Conservation (phyloP, 768 basidiomycete species). For the Paxillus ammoniavirescens region DNA sequence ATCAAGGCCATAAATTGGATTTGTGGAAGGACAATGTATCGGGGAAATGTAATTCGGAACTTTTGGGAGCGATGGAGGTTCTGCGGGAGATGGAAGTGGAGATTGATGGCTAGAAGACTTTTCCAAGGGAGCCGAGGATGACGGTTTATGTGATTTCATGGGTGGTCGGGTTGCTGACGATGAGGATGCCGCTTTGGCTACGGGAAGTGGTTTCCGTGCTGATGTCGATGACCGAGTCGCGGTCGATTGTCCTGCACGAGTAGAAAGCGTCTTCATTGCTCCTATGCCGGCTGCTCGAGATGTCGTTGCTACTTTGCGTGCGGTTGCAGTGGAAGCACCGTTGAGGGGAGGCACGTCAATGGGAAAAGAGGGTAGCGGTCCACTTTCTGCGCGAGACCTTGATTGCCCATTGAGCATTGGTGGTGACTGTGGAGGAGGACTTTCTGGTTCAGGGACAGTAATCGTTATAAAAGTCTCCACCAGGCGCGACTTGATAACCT, state of each 20-base stretch:
- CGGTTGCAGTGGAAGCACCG: conserved; percentile 2
- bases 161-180: conserved; percentile 9
- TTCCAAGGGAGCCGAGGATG: conserved; percentile 24
- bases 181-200: conserved; percentile 17
- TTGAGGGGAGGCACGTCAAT: neutral
- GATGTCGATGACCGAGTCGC: conserved; percentile 11
- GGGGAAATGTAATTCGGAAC: conserved; percentile 74
- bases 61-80: conserved; percentile 11
- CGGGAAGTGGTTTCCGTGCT: conserved; percentile 16
- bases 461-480: conserved; percentile 77
- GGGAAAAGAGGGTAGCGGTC: conserved; percentile 13
- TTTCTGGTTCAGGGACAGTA: conserved; percentile 35
- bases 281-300: conserved; percentile 18
- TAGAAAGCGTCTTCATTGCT: conserved; percentile 13
- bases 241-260: conserved; percentile 2
- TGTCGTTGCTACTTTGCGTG: conserved; percentile 13
- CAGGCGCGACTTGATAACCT: conserved; percentile 65
- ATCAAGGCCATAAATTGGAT: conserved; percentile 72
- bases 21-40: conserved; percentile 80
- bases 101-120: conserved; percentile 25
- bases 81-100: conserved; percentile 17
- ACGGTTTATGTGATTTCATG: conserved; percentile 20
- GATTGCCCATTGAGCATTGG: conserved; percentile 22
- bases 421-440: conserved; percentile 23
- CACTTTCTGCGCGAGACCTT: conserved; percentile 27